Evolutionary conservation across 1,139 yeast species (phyloP), one percentile per base, ranked within the genome.

Genomic region (Sporopachydermia cereana): DNA sequence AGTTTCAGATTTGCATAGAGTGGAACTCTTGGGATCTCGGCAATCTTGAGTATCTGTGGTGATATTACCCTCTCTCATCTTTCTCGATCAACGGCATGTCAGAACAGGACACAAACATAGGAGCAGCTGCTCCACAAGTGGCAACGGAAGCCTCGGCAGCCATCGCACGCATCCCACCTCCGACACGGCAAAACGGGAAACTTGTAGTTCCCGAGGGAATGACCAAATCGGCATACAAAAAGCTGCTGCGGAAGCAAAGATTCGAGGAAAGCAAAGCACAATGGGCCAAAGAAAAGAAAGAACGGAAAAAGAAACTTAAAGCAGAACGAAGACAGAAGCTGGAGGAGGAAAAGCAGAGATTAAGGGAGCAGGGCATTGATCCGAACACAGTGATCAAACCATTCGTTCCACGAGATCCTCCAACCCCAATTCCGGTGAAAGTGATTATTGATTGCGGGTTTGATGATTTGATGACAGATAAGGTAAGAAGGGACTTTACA

Each of bases 361-460:
- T 41, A 27, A 44, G 39, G 24, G 44, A 41, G 24, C 43, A 42
- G 16, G 51, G 47, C 17, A 43, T 30, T 2, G 46, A 43, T 25
- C 47, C 41, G 14, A 51, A 53, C 5, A 53, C 16, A 18, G 34
- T n/a, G 39, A 45, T 21, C 57, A 55, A 36, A 59, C 67, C 30
- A 57, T 55, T 34, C 56, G 63, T 3, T 73, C 74, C 2, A 58
- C 60, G 29, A 56, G 62, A 14, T 82, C 77, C 54, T 55, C 48
- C 1, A 60, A 63, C 9, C 70, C 78, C 2, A 74, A 72, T 0
- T 71, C 75, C 41, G n/a, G 48, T 62, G n/a, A 66, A 66, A 3
- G 71, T 89, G 31, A 66, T 88, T 18, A 60, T 91, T 52, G 98
- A 91, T 62, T 91, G 98, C 63, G 84, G 74, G 22, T 91, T 91